These are phyloP conservation scores for Heritiera littoralis DNA, from an alignment of 345 rosid species.

Conservation along the genomic window DNA sequence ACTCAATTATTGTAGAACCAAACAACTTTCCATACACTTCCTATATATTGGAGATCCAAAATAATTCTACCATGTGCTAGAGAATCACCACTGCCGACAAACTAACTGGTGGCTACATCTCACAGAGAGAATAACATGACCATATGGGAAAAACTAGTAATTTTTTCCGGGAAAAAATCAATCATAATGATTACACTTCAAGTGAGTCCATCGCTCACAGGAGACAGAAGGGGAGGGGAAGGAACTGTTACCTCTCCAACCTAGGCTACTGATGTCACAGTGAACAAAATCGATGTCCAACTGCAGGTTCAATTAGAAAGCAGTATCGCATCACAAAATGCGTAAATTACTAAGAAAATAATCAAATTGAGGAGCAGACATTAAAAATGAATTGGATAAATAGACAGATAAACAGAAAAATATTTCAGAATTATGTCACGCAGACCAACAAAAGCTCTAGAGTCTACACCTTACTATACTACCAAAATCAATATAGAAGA, in stretches of 20 bases:
- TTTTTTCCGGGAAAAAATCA: conserved; percentile 11
- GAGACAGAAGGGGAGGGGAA: background rate
- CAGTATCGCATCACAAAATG: conserved; percentile 10
- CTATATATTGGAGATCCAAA: background rate
- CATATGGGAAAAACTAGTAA: background rate
- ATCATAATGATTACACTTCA: background rate
- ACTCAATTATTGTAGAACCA: background rate
- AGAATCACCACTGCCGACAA: background rate
- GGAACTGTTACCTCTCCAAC: conserved; percentile 59
- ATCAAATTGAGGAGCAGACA: background rate
- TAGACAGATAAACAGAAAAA: conserved; percentile 6
- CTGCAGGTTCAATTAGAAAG: conserved; percentile 44
- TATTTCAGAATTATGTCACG: background rate
- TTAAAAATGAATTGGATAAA: background rate
- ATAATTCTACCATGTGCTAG: background rate
- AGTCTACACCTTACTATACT: background rate
- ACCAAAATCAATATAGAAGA: conserved; percentile 7
- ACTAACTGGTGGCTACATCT: background rate
- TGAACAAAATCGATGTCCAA: conserved; percentile 76
- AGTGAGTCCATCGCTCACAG: background rate
- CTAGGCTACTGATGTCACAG: conserved; percentile 63
- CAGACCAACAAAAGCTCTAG: background rate
- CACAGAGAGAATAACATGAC: background rate
- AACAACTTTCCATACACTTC: background rate
- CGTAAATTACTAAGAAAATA: background rate